Base-by-base conservation (phyloP, 768 basidiomycete genomes). In the Rhodotorula taiwanensis region DNA sequence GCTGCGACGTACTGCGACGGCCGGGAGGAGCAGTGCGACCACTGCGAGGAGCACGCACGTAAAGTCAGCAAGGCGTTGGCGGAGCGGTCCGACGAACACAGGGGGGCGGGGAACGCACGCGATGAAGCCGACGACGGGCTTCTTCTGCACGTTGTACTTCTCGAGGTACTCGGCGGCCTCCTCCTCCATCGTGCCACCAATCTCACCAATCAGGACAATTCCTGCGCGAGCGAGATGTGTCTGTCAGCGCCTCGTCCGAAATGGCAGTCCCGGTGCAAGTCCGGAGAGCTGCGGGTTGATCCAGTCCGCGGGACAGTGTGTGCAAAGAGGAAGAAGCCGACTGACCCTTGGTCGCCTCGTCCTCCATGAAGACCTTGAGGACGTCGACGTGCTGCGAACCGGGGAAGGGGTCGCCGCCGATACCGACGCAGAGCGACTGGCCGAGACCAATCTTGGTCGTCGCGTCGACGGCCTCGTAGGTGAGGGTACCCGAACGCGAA, bases 1-100 rank as follows among this genome's bases (percentile, higher is more conserved):
- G 45, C 27, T 5, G 21, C 23, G 16, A 55, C 60, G 53, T 42
- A 64, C 63, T 99, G 71, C 95, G 86, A 73, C 95, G 82, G 44
- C 95, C 95, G 43, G 95, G 95, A 56, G 95, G 95, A 47, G 95
- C 95, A 60, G 95, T 98, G 62, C 89, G 86, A 53, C 95, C 95
- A 59, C 66, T 68, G 33, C 7, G 31, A 5, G 25, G 15, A 23
- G 42, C 7, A 7, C 42, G 11, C 10, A 18, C 18, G 10, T 10
- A 10, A 41, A 41, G 39, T 41, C 39, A 10, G 18, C 39, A 10
- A 4, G 18, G 25, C n/a, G n/a, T n/a, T n/a, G n/a, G n/a, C n/a
- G n/a, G n/a, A n/a, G n/a, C 36, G 10, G 10, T 39, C 36, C 36
- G 36, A 39, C 36, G 36, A 39, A 25, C 11, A 20, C 1, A 9